Conservation (phyloP, 208 protist genomes). For the Novymonas esmeraldas region DNA sequence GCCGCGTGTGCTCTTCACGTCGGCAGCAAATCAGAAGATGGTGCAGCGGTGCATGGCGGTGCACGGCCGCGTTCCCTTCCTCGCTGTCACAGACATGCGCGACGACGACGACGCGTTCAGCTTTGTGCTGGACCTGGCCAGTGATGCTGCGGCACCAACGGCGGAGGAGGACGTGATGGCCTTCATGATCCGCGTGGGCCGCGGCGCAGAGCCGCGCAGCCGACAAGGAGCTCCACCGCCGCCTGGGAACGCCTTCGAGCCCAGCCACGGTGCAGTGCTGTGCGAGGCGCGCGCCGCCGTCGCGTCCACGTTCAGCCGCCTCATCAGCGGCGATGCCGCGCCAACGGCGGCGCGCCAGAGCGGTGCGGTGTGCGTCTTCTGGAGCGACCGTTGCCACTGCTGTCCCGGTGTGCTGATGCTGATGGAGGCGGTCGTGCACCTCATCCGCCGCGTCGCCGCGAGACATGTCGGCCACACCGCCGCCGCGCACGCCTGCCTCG, state of each 20-base stretch:
- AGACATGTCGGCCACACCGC: slow-evolving; percentile 19
- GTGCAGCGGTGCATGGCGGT: slow-evolving; percentile 41
- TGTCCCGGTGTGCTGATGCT: slow-evolving; percentile 59
- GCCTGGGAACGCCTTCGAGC: slow-evolving; percentile 24
- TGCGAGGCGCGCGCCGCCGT: slow-evolving; percentile 37
- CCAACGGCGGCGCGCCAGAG: slow-evolving; percentile 3
- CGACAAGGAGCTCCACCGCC: slow-evolving; percentile 44
- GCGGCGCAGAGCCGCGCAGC: slow-evolving; percentile 32
- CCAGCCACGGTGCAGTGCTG: slow-evolving; percentile 38
- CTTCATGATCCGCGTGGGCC: slow-evolving; percentile 36
- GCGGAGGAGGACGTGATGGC: slow-evolving; percentile 8
- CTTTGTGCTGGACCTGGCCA: slow-evolving; percentile 26
- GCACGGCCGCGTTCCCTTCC: slow-evolving; percentile 36
- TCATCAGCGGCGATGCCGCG: slow-evolving; percentile 9
- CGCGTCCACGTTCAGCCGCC: slow-evolving; percentile 29
- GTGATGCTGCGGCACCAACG: neutral
- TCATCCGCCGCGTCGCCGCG: slow-evolving; percentile 32
- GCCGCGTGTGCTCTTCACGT: slow-evolving; percentile 34
- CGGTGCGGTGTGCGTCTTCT: slow-evolving; percentile 53
- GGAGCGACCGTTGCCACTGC: slow-evolving; percentile 65
- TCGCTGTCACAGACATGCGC: slow-evolving; percentile 39
- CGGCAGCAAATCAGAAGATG: slow-evolving; percentile 5
- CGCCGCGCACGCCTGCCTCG: slow-evolving; percentile 11
- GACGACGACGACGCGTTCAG: slow-evolving; percentile 39
- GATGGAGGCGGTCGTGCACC: slow-evolving; percentile 43